Conservation (phyloP, 306 rosid species). For the Dryas octopetala region DNA sequence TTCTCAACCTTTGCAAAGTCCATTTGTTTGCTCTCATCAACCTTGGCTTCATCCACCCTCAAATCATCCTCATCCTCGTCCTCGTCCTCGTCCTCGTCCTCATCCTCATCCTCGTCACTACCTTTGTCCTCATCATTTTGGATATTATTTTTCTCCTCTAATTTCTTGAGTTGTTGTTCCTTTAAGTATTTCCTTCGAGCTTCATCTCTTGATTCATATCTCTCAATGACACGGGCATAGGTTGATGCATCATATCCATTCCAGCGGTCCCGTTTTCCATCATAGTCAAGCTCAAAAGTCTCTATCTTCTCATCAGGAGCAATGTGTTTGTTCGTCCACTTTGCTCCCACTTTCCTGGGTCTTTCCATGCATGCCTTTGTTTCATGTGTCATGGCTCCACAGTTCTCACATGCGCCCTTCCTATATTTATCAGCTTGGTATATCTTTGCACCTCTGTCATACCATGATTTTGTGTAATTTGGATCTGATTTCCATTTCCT, state of each 20-base stretch:
- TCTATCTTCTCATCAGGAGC: conserved; percentile 78
- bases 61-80: conserved; percentile 55
- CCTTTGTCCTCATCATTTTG: conserved; percentile 33
- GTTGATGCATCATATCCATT: conserved; percentile 67
- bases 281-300: conserved; percentile 68
- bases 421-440: conserved; percentile 57
- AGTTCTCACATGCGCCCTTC: conserved; percentile 71
- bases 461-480: conserved; percentile 67
- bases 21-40: conserved; percentile 71
- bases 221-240: conserved; percentile 52
- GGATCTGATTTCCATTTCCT: conserved; percentile 75
- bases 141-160: conserved; percentile 52
- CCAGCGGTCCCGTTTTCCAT: conserved; percentile 73
- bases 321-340: conserved; percentile 61
- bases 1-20: conserved; percentile 82
- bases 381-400: conserved; percentile 70
- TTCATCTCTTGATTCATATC: conserved; percentile 65
- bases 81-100: conserved; percentile 59
- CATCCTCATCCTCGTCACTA: conserved; percentile 31
- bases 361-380: conserved; percentile 61
- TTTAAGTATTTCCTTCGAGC: conserved; percentile 57
- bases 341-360: conserved; percentile 62
- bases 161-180: conserved; percentile 55
- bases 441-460: conserved; percentile 63
- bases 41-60: conserved; percentile 72